Conservation (phyloP, 108 stramenopile genomes). For the Pinguiococcus pyrenoidosus region DNA sequence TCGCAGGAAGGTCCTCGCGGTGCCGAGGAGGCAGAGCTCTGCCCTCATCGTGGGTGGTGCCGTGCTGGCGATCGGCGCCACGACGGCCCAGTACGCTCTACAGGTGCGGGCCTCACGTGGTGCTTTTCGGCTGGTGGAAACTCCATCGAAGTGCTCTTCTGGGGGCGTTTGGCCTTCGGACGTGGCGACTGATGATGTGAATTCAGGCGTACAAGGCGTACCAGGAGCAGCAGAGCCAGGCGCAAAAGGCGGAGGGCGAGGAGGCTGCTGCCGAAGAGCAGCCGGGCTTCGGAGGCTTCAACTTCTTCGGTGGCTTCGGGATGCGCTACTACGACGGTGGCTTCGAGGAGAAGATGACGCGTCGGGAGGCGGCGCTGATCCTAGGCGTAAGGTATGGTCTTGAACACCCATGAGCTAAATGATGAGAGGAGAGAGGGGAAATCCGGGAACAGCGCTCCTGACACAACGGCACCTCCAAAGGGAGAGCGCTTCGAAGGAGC, state of each 20-base stretch:
- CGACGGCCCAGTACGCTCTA: too few species aligned
- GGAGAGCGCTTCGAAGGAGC: conserved; percentile 63
- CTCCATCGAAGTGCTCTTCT: too few species aligned
- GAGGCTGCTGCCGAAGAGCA: neutral
- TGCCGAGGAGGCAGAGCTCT: too few species aligned
- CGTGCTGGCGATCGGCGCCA: too few species aligned
- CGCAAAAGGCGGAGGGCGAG: neutral
- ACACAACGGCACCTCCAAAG: conserved; percentile 12
- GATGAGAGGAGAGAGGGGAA: too few species aligned
- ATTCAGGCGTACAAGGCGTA: neutral
- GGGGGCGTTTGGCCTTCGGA: too few species aligned
- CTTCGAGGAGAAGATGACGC: conserved; percentile 94
- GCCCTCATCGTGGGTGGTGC: too few species aligned
- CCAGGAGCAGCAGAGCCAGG: neutral
- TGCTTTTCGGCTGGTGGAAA: too few species aligned
- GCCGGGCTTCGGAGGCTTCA: conserved; percentile 7
- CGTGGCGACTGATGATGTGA: too few species aligned
- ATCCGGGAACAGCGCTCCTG: too few species aligned
- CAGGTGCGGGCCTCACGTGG: too few species aligned
- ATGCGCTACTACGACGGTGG: conserved; percentile 87
- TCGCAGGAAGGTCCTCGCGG: too few species aligned
- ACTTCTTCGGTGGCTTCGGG: conserved; percentile 64
- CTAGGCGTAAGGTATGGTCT: conserved; percentile 54
- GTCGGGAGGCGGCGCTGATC: conserved; percentile 90
- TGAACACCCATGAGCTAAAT: neutral